Evolutionary conservation across 331 rosid genomes (phyloP).

Genomic region (Arachis monticola): DNA sequence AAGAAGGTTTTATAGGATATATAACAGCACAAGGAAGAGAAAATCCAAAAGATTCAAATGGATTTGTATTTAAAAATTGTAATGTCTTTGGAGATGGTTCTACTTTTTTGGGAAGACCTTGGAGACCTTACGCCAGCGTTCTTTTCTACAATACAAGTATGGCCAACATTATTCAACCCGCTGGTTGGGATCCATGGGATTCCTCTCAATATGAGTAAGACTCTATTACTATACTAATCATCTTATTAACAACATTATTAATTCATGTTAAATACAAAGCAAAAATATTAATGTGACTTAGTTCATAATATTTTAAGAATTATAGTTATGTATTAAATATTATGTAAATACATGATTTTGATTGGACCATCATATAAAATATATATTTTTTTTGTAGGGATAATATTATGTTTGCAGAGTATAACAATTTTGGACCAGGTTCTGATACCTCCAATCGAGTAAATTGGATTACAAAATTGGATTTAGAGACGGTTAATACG

Average conservation of each 20-base stretch:
- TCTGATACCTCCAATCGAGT: conserved; percentile 57
- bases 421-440: conserved; percentile 66
- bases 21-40: conserved; percentile 89
- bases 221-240: background rate
- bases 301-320: no score
- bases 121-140: conserved; percentile 80
- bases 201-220: conserved; percentile 54
- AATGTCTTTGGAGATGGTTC: conserved; percentile 63
- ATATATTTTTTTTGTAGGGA: conserved; percentile 39
- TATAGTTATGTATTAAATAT: no score
- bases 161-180: conserved; percentile 54
- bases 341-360: no score
- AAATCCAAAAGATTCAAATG: conserved; percentile 51
- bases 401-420: conserved; percentile 58
- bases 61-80: conserved; percentile 75
- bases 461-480: conserved; percentile 60
- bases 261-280: no score
- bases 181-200: conserved; percentile 73
- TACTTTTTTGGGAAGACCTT: conserved; percentile 78
- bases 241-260: no score
- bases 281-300: no score
- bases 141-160: conserved; percentile 66
- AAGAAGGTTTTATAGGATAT: conserved; percentile 47
- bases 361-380: no score
- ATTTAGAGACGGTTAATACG: conserved; percentile 5